phyloP scores from a whole-genome alignment of 2,329 filamentous ascomycete genomes.

The Lachnellula subtilissima region DNA sequence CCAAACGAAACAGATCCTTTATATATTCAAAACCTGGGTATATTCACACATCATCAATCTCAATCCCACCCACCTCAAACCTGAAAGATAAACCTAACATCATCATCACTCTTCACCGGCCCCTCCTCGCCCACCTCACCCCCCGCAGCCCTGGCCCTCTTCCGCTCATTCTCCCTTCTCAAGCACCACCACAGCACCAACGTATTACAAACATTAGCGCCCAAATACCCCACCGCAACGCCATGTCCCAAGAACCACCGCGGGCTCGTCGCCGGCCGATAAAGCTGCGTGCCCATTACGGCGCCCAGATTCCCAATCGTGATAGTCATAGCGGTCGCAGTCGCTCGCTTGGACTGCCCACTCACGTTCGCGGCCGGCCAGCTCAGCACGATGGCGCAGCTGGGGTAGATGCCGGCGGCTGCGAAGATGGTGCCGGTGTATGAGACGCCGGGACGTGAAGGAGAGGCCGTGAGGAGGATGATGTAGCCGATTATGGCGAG shows the following conservation, averaged over 20 bases:
- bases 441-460: constrained; percentile 47
- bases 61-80: background rate
- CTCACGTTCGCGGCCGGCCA: constrained; percentile 71
- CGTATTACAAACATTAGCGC: constrained; percentile 53
- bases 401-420: constrained; percentile 63
- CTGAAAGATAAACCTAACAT: constrained; percentile 47
- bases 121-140: constrained; percentile 53
- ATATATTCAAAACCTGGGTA: background rate
- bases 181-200: constrained; percentile 48
- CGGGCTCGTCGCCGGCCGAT: constrained; percentile 55
- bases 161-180: constrained; percentile 51
- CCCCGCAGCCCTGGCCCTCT: constrained; percentile 40
- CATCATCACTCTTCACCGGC: constrained; percentile 50
- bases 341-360: constrained; percentile 64
- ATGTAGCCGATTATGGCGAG: constrained; percentile 60
- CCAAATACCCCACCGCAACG: constrained; percentile 60
- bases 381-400: constrained; percentile 56
- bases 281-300: constrained; percentile 65
- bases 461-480: constrained; percentile 48
- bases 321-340: constrained; percentile 67
- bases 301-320: constrained; percentile 66
- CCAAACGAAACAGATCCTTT: background rate
- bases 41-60: background rate
- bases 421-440: constrained; percentile 60
- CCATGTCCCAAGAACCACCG: constrained; percentile 62